Conservation (phyloP, 768 basidiomycete species). For the Tricholoma saponaceum region DNA sequence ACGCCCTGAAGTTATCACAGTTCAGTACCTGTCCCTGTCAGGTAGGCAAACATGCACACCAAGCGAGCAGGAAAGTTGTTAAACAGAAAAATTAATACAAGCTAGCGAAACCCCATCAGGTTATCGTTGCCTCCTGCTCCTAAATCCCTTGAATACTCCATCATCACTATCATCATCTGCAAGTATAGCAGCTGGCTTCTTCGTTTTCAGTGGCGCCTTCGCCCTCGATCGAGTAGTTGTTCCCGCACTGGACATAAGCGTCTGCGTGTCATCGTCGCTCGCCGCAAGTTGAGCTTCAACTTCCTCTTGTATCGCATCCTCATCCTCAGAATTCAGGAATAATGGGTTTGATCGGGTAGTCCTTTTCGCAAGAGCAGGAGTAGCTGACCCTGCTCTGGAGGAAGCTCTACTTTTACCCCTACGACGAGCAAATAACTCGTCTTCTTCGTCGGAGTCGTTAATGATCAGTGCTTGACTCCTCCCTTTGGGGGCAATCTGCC, state of each 20-base stretch:
- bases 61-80: not conserved
- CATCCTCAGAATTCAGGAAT: conserved; percentile 47
- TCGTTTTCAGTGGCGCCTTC: conserved; percentile 22
- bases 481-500: conserved; percentile 13
- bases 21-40: not conserved
- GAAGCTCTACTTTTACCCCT: conserved; percentile 22
- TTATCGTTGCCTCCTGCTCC: conserved; percentile 20
- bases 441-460: conserved; percentile 39
- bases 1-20: not conserved
- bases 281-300: conserved; percentile 21
- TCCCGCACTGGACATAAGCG: conserved; percentile 24
- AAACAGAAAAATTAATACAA: not conserved
- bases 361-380: conserved; percentile 18
- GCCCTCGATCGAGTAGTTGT: conserved; percentile 13
- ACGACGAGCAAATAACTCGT: conserved; percentile 10
- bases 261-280: conserved; percentile 17
- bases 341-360: conserved; percentile 31
- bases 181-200: conserved; percentile 34
- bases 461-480: conserved; percentile 25
- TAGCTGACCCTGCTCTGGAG: conserved; percentile 18
- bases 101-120: not conserved
- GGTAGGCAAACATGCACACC: not conserved
- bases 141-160: conserved; percentile 67
- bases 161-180: conserved; percentile 71
- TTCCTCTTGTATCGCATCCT: conserved; percentile 17